phyloP scores from a whole-genome alignment of 768 basidiomycete species.

The Kwoniella dejecticola region DNA sequence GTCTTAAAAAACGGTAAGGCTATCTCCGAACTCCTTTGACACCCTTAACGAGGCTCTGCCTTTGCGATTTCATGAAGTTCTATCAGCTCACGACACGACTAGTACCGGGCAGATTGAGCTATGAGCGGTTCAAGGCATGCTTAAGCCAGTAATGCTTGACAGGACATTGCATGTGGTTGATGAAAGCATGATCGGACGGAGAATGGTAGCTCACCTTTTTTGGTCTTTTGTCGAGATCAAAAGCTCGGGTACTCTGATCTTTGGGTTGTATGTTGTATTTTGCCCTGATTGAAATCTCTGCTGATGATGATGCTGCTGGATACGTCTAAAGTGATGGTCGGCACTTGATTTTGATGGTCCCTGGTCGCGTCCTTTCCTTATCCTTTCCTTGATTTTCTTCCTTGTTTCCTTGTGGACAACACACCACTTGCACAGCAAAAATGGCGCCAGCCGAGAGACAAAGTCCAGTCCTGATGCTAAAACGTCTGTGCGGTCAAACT shows the following conservation, averaged over 20 bases:
- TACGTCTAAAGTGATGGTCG: neutral
- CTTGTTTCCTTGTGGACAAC: neutral
- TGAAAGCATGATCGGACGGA: neutral
- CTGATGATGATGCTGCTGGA: neutral
- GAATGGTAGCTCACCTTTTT: neutral
- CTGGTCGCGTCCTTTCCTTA: neutral
- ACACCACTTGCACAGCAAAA: neutral
- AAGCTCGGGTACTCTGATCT: neutral
- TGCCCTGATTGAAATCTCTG: neutral
- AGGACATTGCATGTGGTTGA: no score
- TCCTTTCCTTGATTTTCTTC: neutral
- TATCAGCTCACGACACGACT: neutral
- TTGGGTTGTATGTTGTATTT: neutral
- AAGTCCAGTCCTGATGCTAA: neutral
- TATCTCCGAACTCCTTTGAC: neutral
- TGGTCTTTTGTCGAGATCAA: neutral
- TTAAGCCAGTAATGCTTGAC: no score
- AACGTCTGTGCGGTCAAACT: neutral
- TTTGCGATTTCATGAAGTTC: neutral
- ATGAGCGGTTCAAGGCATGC: no score
- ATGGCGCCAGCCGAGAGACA: neutral
- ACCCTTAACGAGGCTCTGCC: neutral
- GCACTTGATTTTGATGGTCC: neutral
- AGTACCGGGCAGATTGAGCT: no score
- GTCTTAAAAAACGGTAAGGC: conserved; percentile 1